Evolutionary conservation across 2,329 filamentous ascomycete genomes (phyloP).

Genomic region (Elsinoe ampelina): DNA sequence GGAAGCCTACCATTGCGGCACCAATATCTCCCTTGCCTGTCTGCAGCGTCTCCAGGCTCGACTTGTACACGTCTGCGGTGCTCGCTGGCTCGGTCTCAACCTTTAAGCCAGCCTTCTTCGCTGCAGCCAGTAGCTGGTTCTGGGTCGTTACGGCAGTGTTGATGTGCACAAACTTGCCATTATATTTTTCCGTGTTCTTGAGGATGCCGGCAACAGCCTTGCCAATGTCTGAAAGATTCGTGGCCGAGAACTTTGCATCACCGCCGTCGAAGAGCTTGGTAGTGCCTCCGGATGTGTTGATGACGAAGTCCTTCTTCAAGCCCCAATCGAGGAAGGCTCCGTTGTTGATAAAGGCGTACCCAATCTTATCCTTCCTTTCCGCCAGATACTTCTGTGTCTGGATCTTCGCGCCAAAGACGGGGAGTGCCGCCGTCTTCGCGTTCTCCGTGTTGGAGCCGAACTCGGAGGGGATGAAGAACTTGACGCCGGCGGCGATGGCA

Average conservation of each 20-base stretch:
- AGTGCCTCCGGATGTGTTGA: slow-evolving; percentile 22
- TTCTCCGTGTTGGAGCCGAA: slow-evolving; percentile 32
- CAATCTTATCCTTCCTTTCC: slow-evolving; percentile 23
- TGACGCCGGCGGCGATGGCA: slow-evolving; percentile 31
- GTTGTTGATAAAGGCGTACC: slow-evolving; percentile 28
- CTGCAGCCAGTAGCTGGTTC: slow-evolving; percentile 29
- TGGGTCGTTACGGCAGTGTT: slow-evolving; percentile 29
- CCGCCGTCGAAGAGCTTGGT: slow-evolving; percentile 28
- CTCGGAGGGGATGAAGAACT: slow-evolving; percentile 34
- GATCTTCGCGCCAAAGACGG: slow-evolving; percentile 31
- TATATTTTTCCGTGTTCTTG: slow-evolving; percentile 27
- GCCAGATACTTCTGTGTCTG: slow-evolving; percentile 29
- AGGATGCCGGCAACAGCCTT: slow-evolving; percentile 28
- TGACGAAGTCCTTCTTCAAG: slow-evolving; percentile 24
- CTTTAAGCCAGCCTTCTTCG: slow-evolving; percentile 22
- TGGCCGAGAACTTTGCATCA: slow-evolving; percentile 25
- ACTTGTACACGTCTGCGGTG: slow-evolving; percentile 25
- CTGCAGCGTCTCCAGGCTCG: slow-evolving; percentile 24
- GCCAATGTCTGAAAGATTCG: slow-evolving; percentile 25
- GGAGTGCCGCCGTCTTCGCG: slow-evolving; percentile 23
- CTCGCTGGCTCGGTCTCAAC: slow-evolving; percentile 15
- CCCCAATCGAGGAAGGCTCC: slow-evolving; percentile 33
- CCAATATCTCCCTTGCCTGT: slow-evolving; percentile 18
- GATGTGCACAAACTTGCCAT: slow-evolving; percentile 30
- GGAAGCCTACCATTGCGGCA: slow-evolving; percentile 23